These are phyloP conservation scores for Lecanicillium sp. DNA, from an alignment of 2,329 filamentous ascomycete species.

Conservation along the genomic window DNA sequence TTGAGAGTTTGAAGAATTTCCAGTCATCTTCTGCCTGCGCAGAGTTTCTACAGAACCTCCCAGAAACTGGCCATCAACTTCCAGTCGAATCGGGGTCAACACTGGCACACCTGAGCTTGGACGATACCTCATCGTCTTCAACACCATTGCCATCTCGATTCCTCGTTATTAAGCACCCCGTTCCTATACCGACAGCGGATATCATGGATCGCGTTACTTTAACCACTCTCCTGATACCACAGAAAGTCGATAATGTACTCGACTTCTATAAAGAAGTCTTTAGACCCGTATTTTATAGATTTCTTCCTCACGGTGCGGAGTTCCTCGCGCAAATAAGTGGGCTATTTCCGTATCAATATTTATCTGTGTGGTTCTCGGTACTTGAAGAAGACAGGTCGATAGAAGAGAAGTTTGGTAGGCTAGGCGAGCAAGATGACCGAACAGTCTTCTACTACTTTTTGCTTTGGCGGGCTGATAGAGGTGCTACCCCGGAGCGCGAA, in stretches of 20 bases:
- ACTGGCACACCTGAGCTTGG: not conserved
- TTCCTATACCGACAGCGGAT: too few species aligned
- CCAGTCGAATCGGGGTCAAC: too few species aligned
- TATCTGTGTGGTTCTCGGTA: constrained; percentile 7
- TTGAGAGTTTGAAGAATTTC: constrained; percentile 16
- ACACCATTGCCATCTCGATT: too few species aligned
- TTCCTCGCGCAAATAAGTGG: too few species aligned
- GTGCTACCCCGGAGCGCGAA: constrained; percentile 12
- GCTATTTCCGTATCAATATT: not conserved
- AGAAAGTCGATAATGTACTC: too few species aligned
- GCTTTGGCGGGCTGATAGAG: constrained; percentile 11
- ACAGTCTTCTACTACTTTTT: constrained; percentile 16
- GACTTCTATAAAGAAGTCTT: too few species aligned
- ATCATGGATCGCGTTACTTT: too few species aligned
- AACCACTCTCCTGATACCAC: too few species aligned
- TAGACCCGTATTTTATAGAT: too few species aligned
- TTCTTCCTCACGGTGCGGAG: too few species aligned
- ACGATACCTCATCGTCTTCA: not conserved
- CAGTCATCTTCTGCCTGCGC: constrained; percentile 17
- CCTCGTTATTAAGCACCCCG: too few species aligned
- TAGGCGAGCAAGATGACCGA: not conserved
- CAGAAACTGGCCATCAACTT: too few species aligned
- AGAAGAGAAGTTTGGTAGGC: constrained; percentile 9
- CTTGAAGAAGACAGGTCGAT: constrained; percentile 14
- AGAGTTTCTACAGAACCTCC: constrained; percentile 18